Percentiles rank a stretch among this genome's conserved stretches.
phyloP scores from a whole-genome alignment of 345 rosid genomes.

The Ailanthus altissimus region DNA sequence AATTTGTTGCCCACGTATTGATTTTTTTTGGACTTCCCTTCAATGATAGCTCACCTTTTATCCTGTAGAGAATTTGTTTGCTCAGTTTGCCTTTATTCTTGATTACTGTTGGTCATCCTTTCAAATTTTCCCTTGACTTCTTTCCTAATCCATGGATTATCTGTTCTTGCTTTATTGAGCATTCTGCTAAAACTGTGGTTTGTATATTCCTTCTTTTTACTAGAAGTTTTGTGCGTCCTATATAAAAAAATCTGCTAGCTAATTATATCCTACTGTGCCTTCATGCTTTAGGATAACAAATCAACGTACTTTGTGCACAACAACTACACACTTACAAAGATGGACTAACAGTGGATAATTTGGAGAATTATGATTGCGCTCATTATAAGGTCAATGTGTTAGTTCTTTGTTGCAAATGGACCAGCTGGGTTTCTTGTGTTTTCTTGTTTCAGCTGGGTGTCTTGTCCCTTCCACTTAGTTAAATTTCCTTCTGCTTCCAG shows the following conservation, averaged over 20 bases:
- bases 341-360: background rate
- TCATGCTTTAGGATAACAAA: too few relatives aligned
- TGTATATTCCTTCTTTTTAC: background rate
- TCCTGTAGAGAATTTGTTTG: conserved; percentile 2
- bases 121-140: background rate
- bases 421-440: background rate
- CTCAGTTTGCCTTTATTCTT: background rate
- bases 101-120: background rate
- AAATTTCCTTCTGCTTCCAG: background rate
- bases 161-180: background rate
- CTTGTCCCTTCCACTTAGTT: background rate
- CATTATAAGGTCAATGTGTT: background rate
- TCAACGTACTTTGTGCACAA: background rate
- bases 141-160: background rate
- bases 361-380: background rate
- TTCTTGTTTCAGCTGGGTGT: background rate
- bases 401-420: background rate
- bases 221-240: background rate
- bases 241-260: background rate
- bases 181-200: background rate
- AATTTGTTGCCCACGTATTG: background rate
- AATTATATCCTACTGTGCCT: too few relatives aligned
- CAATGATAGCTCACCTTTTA: background rate
- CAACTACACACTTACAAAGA: background rate
- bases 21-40: background rate